phyloP scores from a whole-genome alignment of 768 basidiomycete species.

The Cystobasidium tubakii region DNA sequence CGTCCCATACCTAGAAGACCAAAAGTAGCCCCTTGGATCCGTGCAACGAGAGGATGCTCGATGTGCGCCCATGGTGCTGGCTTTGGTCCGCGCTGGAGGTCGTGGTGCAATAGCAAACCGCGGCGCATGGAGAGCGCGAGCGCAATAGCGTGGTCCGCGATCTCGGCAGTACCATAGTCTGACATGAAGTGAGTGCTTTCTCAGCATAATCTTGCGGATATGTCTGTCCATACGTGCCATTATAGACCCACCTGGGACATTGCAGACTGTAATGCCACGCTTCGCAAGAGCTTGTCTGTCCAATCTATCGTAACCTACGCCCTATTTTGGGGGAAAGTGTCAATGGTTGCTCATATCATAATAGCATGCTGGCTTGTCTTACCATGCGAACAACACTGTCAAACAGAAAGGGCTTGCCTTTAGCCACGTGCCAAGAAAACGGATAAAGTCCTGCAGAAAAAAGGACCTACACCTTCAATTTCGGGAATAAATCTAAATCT shows the following conservation, averaged over 20 bases:
- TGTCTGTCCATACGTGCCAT: neutral
- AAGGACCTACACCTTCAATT: constrained; percentile 40
- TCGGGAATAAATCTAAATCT: constrained; percentile 39
- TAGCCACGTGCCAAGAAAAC: neutral
- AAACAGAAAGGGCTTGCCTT: neutral
- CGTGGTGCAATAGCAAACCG: constrained; percentile 43
- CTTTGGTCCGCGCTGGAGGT: constrained; percentile 37
- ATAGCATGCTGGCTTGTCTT: neutral
- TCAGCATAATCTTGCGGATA: neutral
- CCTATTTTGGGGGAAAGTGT: too few species aligned
- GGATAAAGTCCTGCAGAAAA: neutral
- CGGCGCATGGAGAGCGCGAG: constrained; percentile 42
- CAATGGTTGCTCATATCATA: too few species aligned
- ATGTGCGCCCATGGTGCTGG: constrained; percentile 38
- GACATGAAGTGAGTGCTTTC: neutral
- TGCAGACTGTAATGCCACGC: constrained; percentile 41
- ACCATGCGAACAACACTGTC: constrained; percentile 14
- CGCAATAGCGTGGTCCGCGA: constrained; percentile 44
- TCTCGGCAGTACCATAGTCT: constrained; percentile 44
- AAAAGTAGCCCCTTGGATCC: constrained; percentile 39
- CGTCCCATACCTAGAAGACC: constrained; percentile 44
- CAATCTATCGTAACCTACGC: constrained; percentile 43
- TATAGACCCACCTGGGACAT: constrained; percentile 39
- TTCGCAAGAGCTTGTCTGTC: constrained; percentile 39
- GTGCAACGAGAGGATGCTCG: constrained; percentile 38